A percentile compares a stretch with the other conserved stretches of the same genome.
phyloP scores from a whole-genome alignment of 352 stramenopile genomes.

The Globisporangium cederbergense region DNA sequence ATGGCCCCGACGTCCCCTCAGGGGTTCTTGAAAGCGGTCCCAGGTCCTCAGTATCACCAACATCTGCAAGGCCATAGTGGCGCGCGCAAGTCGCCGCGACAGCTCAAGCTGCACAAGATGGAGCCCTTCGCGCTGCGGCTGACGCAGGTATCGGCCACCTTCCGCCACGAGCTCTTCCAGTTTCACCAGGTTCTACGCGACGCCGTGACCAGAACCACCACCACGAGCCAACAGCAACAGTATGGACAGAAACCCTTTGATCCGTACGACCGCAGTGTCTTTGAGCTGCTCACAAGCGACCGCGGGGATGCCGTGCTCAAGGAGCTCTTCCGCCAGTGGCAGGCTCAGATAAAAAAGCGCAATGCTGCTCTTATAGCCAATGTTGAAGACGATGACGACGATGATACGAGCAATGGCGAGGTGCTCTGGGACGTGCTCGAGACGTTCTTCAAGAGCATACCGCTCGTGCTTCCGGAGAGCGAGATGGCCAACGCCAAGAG shows the following conservation, averaged over 20 bases:
- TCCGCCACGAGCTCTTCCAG: conserved; percentile 61
- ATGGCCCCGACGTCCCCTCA: conserved; percentile 13
- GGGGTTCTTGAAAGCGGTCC: background rate
- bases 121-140: conserved; percentile 10
- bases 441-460: conserved; percentile 58
- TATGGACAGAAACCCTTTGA: background rate
- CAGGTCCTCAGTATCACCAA: background rate
- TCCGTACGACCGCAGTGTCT: conserved; percentile 26
- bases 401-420: conserved; percentile 20
- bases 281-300: conserved; percentile 68
- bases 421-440: conserved; percentile 62
- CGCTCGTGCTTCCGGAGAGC: conserved; percentile 42
- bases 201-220: conserved; percentile 15
- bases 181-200: conserved; percentile 68
- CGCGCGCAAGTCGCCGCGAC: conserved; percentile 24
- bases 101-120: conserved; percentile 33
- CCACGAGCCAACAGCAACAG: conserved; percentile 10
- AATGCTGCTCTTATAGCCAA: conserved; percentile 4
- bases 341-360: conserved; percentile 16
- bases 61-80: background rate
- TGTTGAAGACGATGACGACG: background rate
- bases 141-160: conserved; percentile 33
- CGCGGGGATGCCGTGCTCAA: conserved; percentile 54
- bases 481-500: conserved; percentile 42
- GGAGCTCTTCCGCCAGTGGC: conserved; percentile 62